A percentile compares a stretch with the other conserved stretches of the same genome.
These are phyloP conservation scores for Hemisphaericaspora lyxosophila DNA, from an alignment of 1,139 yeast species.

Conservation along the genomic window DNA sequence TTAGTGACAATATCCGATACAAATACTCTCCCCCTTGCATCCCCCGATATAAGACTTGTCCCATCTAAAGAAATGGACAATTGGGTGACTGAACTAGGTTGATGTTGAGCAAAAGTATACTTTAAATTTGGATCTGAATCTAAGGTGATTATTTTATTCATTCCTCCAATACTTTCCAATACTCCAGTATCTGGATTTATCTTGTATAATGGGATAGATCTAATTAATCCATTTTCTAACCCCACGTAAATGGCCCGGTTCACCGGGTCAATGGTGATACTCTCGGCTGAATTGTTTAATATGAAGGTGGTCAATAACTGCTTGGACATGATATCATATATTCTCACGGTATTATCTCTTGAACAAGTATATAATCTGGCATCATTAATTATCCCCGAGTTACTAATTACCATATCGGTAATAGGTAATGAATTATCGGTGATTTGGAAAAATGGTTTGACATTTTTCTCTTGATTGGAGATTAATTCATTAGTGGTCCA, in stretches of 20 bases:
- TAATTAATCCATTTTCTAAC: constrained; percentile 58
- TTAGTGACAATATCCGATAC: constrained; percentile 73
- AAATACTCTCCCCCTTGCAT: constrained; percentile 62
- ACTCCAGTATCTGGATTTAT: constrained; percentile 41
- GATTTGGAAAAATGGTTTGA: constrained; percentile 51
- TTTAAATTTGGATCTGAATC: constrained; percentile 50
- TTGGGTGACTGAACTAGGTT: constrained; percentile 42
- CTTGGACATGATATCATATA: constrained; percentile 51
- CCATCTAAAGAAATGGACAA: constrained; percentile 74
- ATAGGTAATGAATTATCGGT: constrained; percentile 79
- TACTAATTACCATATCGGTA: constrained; percentile 56
- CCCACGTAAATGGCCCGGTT: constrained; percentile 77
- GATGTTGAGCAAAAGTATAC: constrained; percentile 61
- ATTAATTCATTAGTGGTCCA: constrained; percentile 72
- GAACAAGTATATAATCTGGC: constrained; percentile 71
- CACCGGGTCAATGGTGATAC: constrained; percentile 76
- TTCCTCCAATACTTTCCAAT: constrained; percentile 58
- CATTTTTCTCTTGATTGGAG: constrained; percentile 22
- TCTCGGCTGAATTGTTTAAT: constrained; percentile 54
- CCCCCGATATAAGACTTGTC: constrained; percentile 72
- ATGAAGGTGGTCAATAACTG: constrained; percentile 69
- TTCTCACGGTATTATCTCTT: constrained; percentile 70
- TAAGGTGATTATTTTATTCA: constrained; percentile 52
- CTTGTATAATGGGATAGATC: constrained; percentile 56
- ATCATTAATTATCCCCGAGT: constrained; percentile 53